Percentiles rank a stretch among this genome's conserved stretches.
Evolutionary conservation across 371 early-diverging fungal species (phyloP).

Genomic region (Mortierella sp.): DNA sequence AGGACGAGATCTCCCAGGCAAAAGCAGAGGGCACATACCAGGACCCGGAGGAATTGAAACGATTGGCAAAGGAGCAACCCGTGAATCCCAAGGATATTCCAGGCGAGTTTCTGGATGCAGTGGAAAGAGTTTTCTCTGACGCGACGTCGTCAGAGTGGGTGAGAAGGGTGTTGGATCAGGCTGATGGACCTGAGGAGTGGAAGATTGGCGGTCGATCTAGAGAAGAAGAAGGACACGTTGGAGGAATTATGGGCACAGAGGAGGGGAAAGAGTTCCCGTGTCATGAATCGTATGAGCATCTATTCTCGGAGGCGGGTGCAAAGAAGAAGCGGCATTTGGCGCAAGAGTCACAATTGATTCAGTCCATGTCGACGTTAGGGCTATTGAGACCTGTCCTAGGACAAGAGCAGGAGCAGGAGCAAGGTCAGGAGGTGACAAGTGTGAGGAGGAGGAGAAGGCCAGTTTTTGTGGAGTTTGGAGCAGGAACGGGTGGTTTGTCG

Average conservation of each 20-base stretch:
- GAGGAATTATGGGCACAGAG: neutral
- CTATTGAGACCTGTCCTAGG: constrained; percentile 25
- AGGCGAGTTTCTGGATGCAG: constrained; percentile 19
- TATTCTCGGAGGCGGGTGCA: constrained; percentile 47
- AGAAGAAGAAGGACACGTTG: neutral
- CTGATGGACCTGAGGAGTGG: constrained; percentile 48
- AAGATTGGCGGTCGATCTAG: constrained; percentile 22
- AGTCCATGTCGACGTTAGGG: constrained; percentile 31
- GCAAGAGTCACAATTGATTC: constrained; percentile 51
- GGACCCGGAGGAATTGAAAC: constrained; percentile 41
- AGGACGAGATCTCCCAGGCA: constrained; percentile 30
- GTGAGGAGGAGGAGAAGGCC: constrained; percentile 13
- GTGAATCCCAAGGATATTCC: constrained; percentile 53
- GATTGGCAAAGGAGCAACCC: constrained; percentile 37
- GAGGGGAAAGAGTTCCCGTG: constrained; percentile 31
- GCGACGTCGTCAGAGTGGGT: constrained; percentile 17
- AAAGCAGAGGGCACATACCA: constrained; percentile 31
- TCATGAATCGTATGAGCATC: constrained; percentile 35
- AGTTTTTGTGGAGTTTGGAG: constrained; percentile 56
- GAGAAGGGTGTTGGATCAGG: constrained; percentile 33
- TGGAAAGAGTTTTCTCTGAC: constrained; percentile 38
- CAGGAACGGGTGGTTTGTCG: constrained; percentile 53
- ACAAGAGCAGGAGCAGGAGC: neutral
- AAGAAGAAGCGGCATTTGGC: constrained; percentile 54
- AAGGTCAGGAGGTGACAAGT: neutral